A percentile compares a stretch with the other conserved stretches of the same genome.
phyloP scores from a whole-genome alignment of 352 stramenopile genomes.

The Globisporangium splendens region DNA sequence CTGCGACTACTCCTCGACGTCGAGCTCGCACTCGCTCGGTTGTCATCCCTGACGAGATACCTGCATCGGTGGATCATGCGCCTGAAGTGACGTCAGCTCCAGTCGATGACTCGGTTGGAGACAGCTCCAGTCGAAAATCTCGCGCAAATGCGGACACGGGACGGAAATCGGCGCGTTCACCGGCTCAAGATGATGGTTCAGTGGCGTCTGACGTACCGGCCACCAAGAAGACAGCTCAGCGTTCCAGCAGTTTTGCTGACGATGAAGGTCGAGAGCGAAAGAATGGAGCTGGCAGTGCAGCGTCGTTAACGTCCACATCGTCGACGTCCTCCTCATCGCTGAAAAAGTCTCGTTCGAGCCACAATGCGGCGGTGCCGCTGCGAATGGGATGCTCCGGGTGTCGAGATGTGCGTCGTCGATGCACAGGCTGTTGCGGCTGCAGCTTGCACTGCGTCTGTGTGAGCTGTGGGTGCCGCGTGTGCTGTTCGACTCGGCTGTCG shows the following conservation, averaged over 20 bases:
- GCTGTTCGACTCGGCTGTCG: constrained; percentile 47
- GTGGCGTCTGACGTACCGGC: background rate
- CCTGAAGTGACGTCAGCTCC: background rate
- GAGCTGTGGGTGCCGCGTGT: constrained; percentile 71
- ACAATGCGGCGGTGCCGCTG: constrained; percentile 18
- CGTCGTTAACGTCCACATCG: background rate
- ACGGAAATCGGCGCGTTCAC: background rate
- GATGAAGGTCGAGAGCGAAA: background rate
- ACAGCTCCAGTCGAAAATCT: background rate
- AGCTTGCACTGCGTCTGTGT: constrained; percentile 72
- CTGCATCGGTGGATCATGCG: background rate
- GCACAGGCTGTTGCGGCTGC: constrained; percentile 58
- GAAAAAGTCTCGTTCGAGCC: constrained; percentile 4
- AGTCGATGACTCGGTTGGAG: background rate
- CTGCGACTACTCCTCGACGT: constrained; percentile 1
- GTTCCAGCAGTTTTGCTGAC: background rate
- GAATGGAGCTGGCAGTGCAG: background rate
- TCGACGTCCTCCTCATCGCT: background rate
- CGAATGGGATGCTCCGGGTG: constrained; percentile 65
- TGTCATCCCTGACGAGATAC: background rate
- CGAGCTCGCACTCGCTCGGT: constrained; percentile 13
- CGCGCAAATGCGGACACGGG: background rate
- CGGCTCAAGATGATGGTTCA: background rate
- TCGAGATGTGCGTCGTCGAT: constrained; percentile 52
- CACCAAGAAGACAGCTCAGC: background rate